phyloP scores from a whole-genome alignment of 2,329 filamentous ascomycete species.

The Alternaria rosae region DNA sequence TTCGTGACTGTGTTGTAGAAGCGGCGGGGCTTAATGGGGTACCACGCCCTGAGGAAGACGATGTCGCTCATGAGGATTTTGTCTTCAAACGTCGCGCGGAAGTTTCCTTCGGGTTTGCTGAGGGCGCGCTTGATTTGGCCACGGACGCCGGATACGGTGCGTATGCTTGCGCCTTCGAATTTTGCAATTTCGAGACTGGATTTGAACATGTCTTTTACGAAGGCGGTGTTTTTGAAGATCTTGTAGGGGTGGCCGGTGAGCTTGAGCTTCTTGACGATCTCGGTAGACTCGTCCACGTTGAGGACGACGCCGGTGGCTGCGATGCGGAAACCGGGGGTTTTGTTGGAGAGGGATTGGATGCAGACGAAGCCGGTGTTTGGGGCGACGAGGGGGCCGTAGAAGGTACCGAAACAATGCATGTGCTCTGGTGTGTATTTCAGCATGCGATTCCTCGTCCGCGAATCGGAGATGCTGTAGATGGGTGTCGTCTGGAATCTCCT shows the following conservation, averaged over 20 bases:
- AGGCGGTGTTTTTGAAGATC: conserved; percentile 99
- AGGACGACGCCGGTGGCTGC: conserved; percentile 93
- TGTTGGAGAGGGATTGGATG: conserved; percentile 85
- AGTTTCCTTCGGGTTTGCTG: conserved; percentile 91
- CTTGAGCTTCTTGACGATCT: conserved; percentile 99
- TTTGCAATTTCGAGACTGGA: conserved; percentile 93
- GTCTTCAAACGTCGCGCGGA: conserved; percentile 97
- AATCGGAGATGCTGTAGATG: conserved; percentile 94
- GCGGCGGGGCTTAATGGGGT: conserved; percentile 89
- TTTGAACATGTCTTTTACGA: conserved; percentile 99
- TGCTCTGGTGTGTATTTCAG: conserved; percentile 99
- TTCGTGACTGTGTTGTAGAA: conserved; percentile 98
- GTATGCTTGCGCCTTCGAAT: conserved; percentile 94
- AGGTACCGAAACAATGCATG: conserved; percentile 97
- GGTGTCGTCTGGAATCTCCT: conserved; percentile 91
- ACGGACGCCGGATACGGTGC: conserved; percentile 92
- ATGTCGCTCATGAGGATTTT: conserved; percentile 97
- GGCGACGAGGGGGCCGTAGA: conserved; percentile 93
- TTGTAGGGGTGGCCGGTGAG: conserved; percentile 93
- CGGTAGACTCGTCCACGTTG: conserved; percentile 91
- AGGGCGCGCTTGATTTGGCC: conserved; percentile 98
- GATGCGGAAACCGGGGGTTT: conserved; percentile 89
- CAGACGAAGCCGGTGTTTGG: conserved; percentile 96
- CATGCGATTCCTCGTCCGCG: conserved; percentile 92
- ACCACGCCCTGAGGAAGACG: conserved; percentile 96